phyloP scores from a whole-genome alignment of 2,329 filamentous ascomycete genomes.

The Penicillium sclerotiorum region DNA sequence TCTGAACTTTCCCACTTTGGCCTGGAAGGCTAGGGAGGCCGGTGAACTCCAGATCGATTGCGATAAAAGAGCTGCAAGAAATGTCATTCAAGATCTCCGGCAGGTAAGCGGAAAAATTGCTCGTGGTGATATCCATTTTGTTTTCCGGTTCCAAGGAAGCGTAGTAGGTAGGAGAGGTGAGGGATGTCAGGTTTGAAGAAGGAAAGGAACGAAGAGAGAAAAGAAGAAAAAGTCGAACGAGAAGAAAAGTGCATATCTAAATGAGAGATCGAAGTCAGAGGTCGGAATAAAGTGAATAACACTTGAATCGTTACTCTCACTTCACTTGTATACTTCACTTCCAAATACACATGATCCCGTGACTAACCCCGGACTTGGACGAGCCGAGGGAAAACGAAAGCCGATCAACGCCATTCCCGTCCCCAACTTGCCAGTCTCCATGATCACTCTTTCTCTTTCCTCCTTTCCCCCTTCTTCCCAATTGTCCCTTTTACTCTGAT shows the following conservation, averaged over 20 bases:
- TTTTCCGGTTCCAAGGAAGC: neutral
- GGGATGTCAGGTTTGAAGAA: neutral
- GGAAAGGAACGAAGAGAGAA: neutral
- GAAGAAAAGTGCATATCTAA: neutral
- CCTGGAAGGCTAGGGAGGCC: constrained; percentile 56
- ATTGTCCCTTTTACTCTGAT: constrained; percentile 6
- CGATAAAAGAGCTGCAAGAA: constrained; percentile 62
- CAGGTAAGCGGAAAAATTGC: constrained; percentile 54
- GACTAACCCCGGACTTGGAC: constrained; percentile 37
- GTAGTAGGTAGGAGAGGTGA: neutral
- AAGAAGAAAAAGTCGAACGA: neutral
- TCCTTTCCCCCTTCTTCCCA: neutral
- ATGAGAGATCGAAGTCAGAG: neutral
- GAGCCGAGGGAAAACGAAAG: constrained; percentile 40
- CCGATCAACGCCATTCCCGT: constrained; percentile 20
- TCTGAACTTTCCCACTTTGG: constrained; percentile 47
- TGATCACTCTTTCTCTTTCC: constrained; percentile 8
- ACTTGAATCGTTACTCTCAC: too few relatives aligned
- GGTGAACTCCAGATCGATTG: constrained; percentile 68
- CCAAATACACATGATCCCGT: constrained; percentile 29
- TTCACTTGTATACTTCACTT: neutral
- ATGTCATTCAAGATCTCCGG: constrained; percentile 61
- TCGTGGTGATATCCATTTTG: constrained; percentile 60
- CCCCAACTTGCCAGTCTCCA: constrained; percentile 6
- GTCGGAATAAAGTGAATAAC: too few relatives aligned